Evolutionary conservation across 164 flowering plant genomes (phyloP), one percentile per base, ranked within the genome.

Genomic region (Chimonanthus salicifolius): DNA sequence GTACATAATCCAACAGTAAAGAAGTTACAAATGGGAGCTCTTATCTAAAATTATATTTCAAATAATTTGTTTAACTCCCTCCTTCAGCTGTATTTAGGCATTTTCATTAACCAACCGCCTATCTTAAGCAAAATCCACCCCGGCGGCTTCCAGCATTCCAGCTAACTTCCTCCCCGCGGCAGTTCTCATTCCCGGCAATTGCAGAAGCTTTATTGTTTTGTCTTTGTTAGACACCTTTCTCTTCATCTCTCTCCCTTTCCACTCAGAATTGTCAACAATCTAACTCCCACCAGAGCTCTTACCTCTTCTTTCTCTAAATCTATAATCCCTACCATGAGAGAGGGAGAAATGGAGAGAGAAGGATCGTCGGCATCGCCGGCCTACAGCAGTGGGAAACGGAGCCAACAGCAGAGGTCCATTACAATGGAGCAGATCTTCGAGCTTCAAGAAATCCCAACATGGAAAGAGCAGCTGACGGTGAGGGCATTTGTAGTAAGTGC

Each of bases 401-500:
- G 33, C 15, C 10, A 6, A 4, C 70, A 5, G 48, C 49, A 15
- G 49, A 48, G 62, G 50, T 7, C n/a, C 44, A 8, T 20, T 4
- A 43, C 76, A 2, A 33, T 70, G 2, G 74, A 72, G 58, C 47
- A 47, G 63, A 64, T 79, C 2, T 75, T 72, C n/a, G 81, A 79
- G 18, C 3, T 45, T 11, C 47, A 47, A 54, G 63, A 75, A n/a
- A 76, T 79, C 2, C 78, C 78, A 0, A 2, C 67, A 72, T 79
- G 81, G 79, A 18, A 58, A 64, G 71, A 73, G 10, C 76, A 79
- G 50, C 7, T 79, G 6, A 79, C 81, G 7, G 3, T 73, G 4
- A 73, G 81, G 65, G 73, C 79, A 7, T 65, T 79, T 15, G 58
- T 79, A 2, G 82, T 76, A 58, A 79, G 81, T 64, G 18, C 70